phyloP scores from a whole-genome alignment of 208 protist species.

The Leptomonas pyrrhocoris region DNA sequence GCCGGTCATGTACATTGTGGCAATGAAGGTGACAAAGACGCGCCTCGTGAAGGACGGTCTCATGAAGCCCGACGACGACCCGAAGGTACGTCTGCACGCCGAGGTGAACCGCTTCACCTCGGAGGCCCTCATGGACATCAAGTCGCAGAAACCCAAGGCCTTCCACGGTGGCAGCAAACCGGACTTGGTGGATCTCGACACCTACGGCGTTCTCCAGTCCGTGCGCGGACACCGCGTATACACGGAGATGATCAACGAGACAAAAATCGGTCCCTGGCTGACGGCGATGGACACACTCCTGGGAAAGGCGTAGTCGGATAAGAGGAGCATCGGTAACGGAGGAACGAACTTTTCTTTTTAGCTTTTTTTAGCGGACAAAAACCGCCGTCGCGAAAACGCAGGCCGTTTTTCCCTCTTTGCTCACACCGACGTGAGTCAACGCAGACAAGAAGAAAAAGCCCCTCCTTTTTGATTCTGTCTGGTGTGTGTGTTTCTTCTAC shows the following conservation, averaged over 20 bases:
- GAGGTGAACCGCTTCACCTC: conserved; percentile 73
- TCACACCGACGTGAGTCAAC: too few relatives aligned
- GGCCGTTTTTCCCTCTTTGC: too few relatives aligned
- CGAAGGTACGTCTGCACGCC: conserved; percentile 57
- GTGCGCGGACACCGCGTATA: conserved; percentile 86
- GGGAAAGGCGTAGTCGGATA: conserved; percentile 26
- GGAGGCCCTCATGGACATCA: conserved; percentile 65
- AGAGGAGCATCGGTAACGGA: background rate
- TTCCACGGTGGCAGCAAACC: conserved; percentile 89
- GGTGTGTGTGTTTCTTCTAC: too few relatives aligned
- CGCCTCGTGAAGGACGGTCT: conserved; percentile 72
- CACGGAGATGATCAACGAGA: conserved; percentile 71
- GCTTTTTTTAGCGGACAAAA: background rate
- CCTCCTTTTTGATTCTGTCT: too few relatives aligned
- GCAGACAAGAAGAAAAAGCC: too few relatives aligned
- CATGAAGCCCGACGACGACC: conserved; percentile 60
- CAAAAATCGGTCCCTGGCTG: conserved; percentile 70
- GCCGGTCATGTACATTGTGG: conserved; percentile 91
- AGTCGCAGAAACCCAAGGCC: conserved; percentile 48
- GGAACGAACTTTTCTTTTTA: background rate
- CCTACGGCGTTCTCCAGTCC: conserved; percentile 89
- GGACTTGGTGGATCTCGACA: conserved; percentile 87
- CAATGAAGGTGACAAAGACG: conserved; percentile 71
- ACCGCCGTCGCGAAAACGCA: too few relatives aligned
- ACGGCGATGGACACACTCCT: conserved; percentile 54